These are phyloP conservation scores for Physcomitrellopsis africana DNA, from an alignment of 225 moss, liverwort and hornwort genomes.

Conservation along the genomic window DNA sequence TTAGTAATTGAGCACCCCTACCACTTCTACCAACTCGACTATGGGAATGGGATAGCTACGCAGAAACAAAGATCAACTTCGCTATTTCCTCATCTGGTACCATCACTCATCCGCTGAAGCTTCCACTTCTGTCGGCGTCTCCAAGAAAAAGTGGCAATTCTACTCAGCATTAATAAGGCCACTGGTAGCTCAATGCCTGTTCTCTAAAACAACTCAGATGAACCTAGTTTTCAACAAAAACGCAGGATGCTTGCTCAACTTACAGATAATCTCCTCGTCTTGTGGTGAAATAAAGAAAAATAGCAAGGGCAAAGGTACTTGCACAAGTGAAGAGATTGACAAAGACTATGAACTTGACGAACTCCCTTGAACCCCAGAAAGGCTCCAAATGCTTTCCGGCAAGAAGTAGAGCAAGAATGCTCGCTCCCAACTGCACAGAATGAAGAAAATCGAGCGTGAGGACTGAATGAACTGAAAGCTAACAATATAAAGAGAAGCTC, in stretches of 20 bases:
- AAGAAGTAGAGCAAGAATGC: constrained; percentile 64
- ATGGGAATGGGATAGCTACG: not conserved
- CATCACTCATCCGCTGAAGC: not conserved
- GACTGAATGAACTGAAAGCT: not conserved
- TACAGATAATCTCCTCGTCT: constrained; percentile 71
- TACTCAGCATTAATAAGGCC: constrained; percentile 6
- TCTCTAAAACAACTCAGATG: constrained; percentile 1
- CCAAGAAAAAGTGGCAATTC: not conserved
- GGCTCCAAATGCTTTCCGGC: constrained; percentile 86
- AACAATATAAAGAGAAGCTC: too few relatives aligned
- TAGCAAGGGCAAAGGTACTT: constrained; percentile 74
- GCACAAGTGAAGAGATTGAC: constrained; percentile 80
- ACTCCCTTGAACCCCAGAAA: constrained; percentile 94
- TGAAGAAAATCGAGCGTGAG: not conserved
- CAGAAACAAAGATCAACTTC: not conserved
- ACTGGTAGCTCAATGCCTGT: constrained; percentile 17
- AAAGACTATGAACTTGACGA: constrained; percentile 78
- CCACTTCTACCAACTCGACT: not conserved
- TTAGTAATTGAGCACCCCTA: not conserved
- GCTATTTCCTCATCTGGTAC: not conserved
- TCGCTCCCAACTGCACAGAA: constrained; percentile 53
- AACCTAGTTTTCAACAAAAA: constrained; percentile 18
- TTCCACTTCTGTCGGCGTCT: not conserved
- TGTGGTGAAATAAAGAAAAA: constrained; percentile 83
- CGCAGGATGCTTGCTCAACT: constrained; percentile 28